Base-by-base conservation (phyloP, 495 filamentous ascomycete species). In the Podospora comata region DNA sequence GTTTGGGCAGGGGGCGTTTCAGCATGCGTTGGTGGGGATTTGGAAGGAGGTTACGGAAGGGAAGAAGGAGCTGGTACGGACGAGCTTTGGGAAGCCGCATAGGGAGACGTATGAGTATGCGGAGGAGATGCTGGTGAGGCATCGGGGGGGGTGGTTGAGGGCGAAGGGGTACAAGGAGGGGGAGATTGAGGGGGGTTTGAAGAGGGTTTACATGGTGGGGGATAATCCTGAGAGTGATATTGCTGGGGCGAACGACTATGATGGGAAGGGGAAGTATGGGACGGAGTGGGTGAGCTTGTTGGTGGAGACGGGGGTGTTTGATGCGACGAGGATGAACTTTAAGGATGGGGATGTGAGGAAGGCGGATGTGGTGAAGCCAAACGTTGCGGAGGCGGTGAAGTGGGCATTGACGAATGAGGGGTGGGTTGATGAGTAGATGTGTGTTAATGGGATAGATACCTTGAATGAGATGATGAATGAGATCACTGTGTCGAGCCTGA, bases 171-270 rank as follows among this genome's bases (percentile, higher is more conserved):
- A 7, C 69, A 83, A 30, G 71, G 83, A 68, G 74, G 84, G 2
- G 77, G 83, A 68, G 74, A 75, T 27, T 62, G 44, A 55, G 68
- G 71, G 4, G 55, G 72, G 18, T 69, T 74, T 97, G 67, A 77
- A 80, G 72, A 85, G 82, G 16, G 91, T 99, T 5, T 98, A 96
- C 73, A 97, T 98, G 94, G 85, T 99, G n/a, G 95, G 95, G 0
- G 95, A 99, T 72, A 99, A 98, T 71, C 94, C 95, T 0, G 92
- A 92, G 74, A 91, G 88, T 32, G 95, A 99, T 78, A 96, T 99
- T 67, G 79, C 84, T 15, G 95, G 96, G n/a, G 94, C 91, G 27
- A 98, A 97, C 72, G 82, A 82, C 34, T 95, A 90, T 76, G 13
- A 48, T 48, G 72, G 74, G 15, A 92, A 90, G 68, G 77, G 81